phyloP scores from a whole-genome alignment of 768 basidiomycete genomes.

The Boletus eberwhitei region DNA sequence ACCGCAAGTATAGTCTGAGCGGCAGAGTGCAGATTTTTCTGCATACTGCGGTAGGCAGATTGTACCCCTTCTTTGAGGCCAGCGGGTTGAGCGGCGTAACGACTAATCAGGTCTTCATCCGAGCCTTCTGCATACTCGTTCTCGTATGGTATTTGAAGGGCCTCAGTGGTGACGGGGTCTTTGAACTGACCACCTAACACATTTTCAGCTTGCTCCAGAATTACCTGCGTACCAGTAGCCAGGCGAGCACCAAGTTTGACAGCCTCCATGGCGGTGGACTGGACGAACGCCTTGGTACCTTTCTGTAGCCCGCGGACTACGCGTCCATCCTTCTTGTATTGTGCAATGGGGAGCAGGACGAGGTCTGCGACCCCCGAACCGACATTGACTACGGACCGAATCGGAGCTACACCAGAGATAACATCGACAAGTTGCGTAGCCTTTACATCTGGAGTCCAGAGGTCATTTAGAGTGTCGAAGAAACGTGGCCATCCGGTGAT shows the following conservation, averaged over 20 bases:
- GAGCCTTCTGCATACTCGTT: slow-evolving; percentile 27
- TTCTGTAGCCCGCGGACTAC: slow-evolving; percentile 91
- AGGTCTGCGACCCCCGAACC: slow-evolving; percentile 97
- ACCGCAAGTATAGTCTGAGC: slow-evolving; percentile 98
- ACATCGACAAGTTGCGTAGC: slow-evolving; percentile 97
- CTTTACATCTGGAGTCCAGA: slow-evolving; percentile 99
- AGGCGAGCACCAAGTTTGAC: slow-evolving; percentile 91
- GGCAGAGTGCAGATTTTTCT: slow-evolving; percentile 83
- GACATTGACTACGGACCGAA: slow-evolving; percentile 95
- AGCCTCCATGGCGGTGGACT: slow-evolving; percentile 92
- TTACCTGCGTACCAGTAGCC: slow-evolving; percentile 97
- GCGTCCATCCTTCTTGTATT: slow-evolving; percentile 96
- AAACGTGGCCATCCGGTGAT: slow-evolving; percentile 90
- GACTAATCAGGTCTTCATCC: slow-evolving; percentile 68
- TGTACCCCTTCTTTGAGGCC: slow-evolving; percentile 85
- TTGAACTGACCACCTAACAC: slow-evolving; percentile 81
- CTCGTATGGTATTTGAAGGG: slow-evolving; percentile 46
- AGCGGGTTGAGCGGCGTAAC: slow-evolving; percentile 88
- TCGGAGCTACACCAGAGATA: slow-evolving; percentile 93
- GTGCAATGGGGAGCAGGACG: slow-evolving; percentile 91
- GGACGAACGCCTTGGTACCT: slow-evolving; percentile 89
- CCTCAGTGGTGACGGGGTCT: slow-evolving; percentile 62
- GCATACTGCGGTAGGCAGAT: slow-evolving; percentile 86
- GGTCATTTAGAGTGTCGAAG: slow-evolving; percentile 89
- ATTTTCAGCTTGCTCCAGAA: slow-evolving; percentile 90